phyloP scores from a whole-genome alignment of 108 stramenopile species.

The Schizochytrium sp. region DNA sequence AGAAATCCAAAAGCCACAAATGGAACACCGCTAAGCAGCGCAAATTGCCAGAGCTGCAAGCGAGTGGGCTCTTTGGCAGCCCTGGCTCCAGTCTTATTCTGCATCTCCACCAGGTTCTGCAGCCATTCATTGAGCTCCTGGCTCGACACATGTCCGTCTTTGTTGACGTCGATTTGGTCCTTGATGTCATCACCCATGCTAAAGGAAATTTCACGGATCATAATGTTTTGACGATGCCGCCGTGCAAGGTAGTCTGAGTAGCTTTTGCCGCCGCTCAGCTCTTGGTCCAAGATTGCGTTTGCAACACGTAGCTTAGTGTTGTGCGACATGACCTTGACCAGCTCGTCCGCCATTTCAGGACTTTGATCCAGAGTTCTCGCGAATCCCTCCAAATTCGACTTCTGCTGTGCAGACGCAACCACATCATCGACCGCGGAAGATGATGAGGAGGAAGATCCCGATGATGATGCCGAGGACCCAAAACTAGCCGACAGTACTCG shows the following conservation, averaged over 20 bases:
- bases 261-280: slow-evolving; percentile 18
- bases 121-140: slow-evolving; percentile 46
- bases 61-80: slow-evolving; percentile 7
- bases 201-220: slow-evolving; percentile 54
- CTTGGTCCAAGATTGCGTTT: slow-evolving; percentile 54
- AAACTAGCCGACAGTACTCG: too few species aligned
- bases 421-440: not conserved
- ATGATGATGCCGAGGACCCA: too few species aligned
- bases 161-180: slow-evolving; percentile 44
- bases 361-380: slow-evolving; percentile 14
- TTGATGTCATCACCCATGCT: slow-evolving; percentile 50
- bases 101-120: slow-evolving; percentile 39
- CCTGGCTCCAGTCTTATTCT: not conserved
- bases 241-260: slow-evolving; percentile 33
- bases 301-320: slow-evolving; percentile 43
- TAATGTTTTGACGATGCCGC: slow-evolving; percentile 19
- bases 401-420: not conserved
- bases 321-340: slow-evolving; percentile 27
- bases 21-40: slow-evolving; percentile 38
- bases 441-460: too few species aligned
- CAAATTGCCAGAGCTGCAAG: slow-evolving; percentile 50
- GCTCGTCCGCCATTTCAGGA: slow-evolving; percentile 40
- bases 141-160: slow-evolving; percentile 48
- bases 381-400: not conserved
- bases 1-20: slow-evolving; percentile 86